Evolutionary conservation across 2,329 filamentous ascomycete species (phyloP).

Genomic region (Phaeosphaeriaceae sp.): DNA sequence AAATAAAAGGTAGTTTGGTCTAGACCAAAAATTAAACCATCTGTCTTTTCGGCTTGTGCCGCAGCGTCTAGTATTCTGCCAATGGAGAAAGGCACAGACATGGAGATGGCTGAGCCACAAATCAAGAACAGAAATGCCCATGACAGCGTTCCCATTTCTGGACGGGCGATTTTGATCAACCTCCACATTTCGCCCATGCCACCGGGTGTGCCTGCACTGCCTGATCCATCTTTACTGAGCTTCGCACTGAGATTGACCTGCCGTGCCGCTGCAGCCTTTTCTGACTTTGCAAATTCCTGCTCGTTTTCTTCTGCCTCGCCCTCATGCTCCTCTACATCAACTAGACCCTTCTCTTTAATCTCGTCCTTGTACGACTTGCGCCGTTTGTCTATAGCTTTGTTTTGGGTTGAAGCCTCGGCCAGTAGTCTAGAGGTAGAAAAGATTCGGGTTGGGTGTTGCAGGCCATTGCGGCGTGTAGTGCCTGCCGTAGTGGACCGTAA

Average conservation of each 20-base stretch:
- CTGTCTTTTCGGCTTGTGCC: constrained; percentile 69
- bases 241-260: constrained; percentile 89
- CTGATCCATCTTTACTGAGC: constrained; percentile 77
- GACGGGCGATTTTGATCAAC: constrained; percentile 84
- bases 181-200: constrained; percentile 79
- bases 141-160: constrained; percentile 80
- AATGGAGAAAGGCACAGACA: constrained; percentile 96
- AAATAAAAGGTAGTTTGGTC: constrained; percentile 87
- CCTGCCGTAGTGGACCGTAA: constrained; percentile 22
- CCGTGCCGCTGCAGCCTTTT: constrained; percentile 84
- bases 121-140: constrained; percentile 84
- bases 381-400: constrained; percentile 20
- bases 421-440: constrained; percentile 38
- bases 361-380: constrained; percentile 49
- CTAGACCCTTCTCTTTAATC: constrained; percentile 45
- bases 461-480: constrained; percentile 33
- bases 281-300: constrained; percentile 72
- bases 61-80: constrained; percentile 94
- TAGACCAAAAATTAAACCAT: constrained; percentile 80
- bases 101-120: constrained; percentile 88
- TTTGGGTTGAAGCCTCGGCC: constrained; percentile 28
- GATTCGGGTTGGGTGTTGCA: constrained; percentile 32
- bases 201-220: constrained; percentile 55
- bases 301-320: constrained; percentile 63
- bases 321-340: constrained; percentile 48